Base-by-base conservation (phyloP, 1,284 basidiomycete species). In the Uromyces viciae-fabae region DNA sequence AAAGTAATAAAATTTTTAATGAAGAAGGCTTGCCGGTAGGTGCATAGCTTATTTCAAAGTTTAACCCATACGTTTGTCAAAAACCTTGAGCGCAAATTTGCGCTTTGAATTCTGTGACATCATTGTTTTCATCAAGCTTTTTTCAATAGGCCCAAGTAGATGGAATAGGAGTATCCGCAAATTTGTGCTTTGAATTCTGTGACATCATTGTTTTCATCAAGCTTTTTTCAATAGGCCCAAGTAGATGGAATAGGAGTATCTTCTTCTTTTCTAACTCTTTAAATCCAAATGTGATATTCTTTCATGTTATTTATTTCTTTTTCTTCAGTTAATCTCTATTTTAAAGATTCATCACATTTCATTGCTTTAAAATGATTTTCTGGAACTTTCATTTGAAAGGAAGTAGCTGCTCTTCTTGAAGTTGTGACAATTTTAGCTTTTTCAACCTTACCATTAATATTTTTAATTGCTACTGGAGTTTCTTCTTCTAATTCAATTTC, bases 191-290 rank as follows among this genome's bases (percentile, higher is more conserved):
- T 68, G 64, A 9, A 38, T 68, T 68, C 36, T 28, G 15, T 11
- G 14, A 68, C 33, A 17, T 28, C 17, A 40, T 68, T 68, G 36
- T 68, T 11, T 15, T 31, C 9, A 14, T 38, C 69, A 4, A 49
- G 46, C 28, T 72, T 72, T 72, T 15, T 52, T 28, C 31, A 15
- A n/a, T 43, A 72, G 2, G 31, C 69, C 69, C 69, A 72, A n/a
- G 69, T 72, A 3, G 43, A 43, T 4, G 43, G n/a, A 72, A 72
- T 72, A 8, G 43, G 69, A 54, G 19, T 11, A 52, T 43, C 43
- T 8, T 72, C 43, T 3, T 9, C 11, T 5, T 5, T 14, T 3
- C 25, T 25, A 7, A 5, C 28, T 31, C 58, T 3, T 25, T 3
- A 9, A 62, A 62, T 62, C 69, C 69, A 72, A 4, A 49, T 15